Percentiles rank a stretch among this genome's conserved stretches.
These are phyloP conservation scores for Cladophialophora psammophila DNA, from an alignment of 2,329 filamentous ascomycete species.

Conservation along the genomic window DNA sequence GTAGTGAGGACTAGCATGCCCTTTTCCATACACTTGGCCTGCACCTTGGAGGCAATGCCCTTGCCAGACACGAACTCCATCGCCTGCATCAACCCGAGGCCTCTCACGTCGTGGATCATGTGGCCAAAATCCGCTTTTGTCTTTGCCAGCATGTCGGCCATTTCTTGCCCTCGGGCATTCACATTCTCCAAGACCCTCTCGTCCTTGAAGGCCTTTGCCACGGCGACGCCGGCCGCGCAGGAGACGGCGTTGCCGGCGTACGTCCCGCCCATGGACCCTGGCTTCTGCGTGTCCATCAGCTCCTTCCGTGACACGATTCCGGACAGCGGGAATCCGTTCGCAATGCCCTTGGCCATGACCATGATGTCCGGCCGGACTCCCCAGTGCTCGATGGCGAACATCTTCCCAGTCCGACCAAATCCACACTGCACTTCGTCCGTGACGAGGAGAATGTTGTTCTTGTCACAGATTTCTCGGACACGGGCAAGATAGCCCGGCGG, in stretches of 20 bases:
- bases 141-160: slow-evolving; percentile 42
- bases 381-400: slow-evolving; percentile 55
- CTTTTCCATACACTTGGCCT: slow-evolving; percentile 50
- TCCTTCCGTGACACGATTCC: slow-evolving; percentile 46
- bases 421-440: slow-evolving; percentile 55
- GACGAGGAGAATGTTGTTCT: slow-evolving; percentile 54
- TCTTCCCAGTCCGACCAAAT: slow-evolving; percentile 54
- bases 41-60: slow-evolving; percentile 48
- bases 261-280: slow-evolving; percentile 50
- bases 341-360: slow-evolving; percentile 49
- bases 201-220: slow-evolving; percentile 47
- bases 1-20: slow-evolving; percentile 51
- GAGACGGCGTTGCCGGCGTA: slow-evolving; percentile 50
- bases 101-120: slow-evolving; percentile 49
- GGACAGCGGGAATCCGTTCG: slow-evolving; percentile 43
- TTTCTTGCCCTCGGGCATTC: slow-evolving; percentile 43
- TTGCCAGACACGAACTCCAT: slow-evolving; percentile 48
- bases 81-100: slow-evolving; percentile 50
- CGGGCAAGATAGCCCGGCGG: slow-evolving; percentile 46
- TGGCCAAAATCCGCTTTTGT: slow-evolving; percentile 42
- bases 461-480: slow-evolving; percentile 53
- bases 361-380: slow-evolving; percentile 54
- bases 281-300: slow-evolving; percentile 48
- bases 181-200: slow-evolving; percentile 50
- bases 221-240: slow-evolving; percentile 48